phyloP scores from a whole-genome alignment of 768 basidiomycete genomes.

The Dioszegia crocea region DNA sequence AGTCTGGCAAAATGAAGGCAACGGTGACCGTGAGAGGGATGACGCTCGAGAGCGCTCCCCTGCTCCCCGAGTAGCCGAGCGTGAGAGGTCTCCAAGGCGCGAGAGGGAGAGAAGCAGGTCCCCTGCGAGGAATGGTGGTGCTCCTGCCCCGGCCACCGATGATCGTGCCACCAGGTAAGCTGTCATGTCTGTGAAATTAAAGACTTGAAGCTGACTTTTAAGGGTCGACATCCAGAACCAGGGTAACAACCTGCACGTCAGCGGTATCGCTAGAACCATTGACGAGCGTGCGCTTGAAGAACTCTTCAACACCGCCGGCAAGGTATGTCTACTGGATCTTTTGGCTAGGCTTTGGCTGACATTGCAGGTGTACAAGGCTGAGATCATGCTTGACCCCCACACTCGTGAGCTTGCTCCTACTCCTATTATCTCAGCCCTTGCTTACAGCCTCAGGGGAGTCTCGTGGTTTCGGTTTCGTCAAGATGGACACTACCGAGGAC shows the following conservation, averaged over 20 bases:
- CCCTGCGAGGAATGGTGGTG: slow-evolving; percentile 63
- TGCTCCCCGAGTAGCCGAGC: slow-evolving; percentile 9
- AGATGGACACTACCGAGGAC: slow-evolving; percentile 75
- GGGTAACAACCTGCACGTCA: slow-evolving; percentile 66
- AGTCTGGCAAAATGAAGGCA: slow-evolving; percentile 38
- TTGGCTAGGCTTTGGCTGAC: background rate
- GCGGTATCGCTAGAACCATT: slow-evolving; percentile 59
- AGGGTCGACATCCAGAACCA: slow-evolving; percentile 53
- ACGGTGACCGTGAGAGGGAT: slow-evolving; percentile 17
- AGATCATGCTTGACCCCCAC: slow-evolving; percentile 66
- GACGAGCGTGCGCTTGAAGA: slow-evolving; percentile 85
- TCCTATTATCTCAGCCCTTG: background rate
- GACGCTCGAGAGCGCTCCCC: slow-evolving; percentile 6
- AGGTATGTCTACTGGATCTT: slow-evolving; percentile 55
- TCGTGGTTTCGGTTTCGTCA: slow-evolving; percentile 84
- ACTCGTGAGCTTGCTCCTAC: slow-evolving; percentile 53
- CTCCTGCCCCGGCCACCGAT: slow-evolving; percentile 69
- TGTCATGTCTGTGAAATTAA: background rate
- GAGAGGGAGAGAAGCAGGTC: slow-evolving; percentile 66
- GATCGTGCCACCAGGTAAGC: slow-evolving; percentile 21
- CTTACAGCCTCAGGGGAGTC: slow-evolving; percentile 51
- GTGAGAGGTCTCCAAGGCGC: slow-evolving; percentile 30
- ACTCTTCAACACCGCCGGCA: slow-evolving; percentile 80
- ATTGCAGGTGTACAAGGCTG: slow-evolving; percentile 60
- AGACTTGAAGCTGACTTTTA: background rate